Percentiles rank a stretch among this genome's conserved stretches.
Conservation (phyloP, 305 asterid species). For the Rubia peregrina region DNA sequence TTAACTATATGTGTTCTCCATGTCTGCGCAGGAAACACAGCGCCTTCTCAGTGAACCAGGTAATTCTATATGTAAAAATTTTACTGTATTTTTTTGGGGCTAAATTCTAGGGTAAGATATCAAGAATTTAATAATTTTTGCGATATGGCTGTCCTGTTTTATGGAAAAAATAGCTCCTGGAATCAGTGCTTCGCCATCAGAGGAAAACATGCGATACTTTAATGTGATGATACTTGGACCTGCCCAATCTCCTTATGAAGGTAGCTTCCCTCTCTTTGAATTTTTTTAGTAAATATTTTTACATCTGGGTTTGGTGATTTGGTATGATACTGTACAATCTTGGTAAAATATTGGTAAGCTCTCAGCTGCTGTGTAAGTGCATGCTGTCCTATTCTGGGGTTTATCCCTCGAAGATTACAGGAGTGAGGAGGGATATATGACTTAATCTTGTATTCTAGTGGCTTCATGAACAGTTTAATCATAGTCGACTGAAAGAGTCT, state of each 20-base stretch:
- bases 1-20: conserved; percentile 7
- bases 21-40: conserved; percentile 71
- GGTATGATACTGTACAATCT: background rate
- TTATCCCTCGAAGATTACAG: background rate
- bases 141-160: background rate
- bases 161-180: conserved; percentile 62
- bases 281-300: background rate
- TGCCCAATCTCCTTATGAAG: conserved; percentile 96
- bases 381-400: background rate
- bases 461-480: background rate
- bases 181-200: conserved; percentile 96
- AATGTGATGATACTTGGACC: conserved; percentile 99
- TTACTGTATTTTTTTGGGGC: background rate
- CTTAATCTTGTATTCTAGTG: background rate
- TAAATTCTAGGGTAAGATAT: background rate
- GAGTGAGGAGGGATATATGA: background rate
- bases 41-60: conserved; percentile 99
- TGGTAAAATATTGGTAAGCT: background rate
- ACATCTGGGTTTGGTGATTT: background rate
- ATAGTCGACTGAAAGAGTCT: background rate
- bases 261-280: conserved; percentile 28
- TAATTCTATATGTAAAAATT: conserved; percentile 10
- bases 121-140: background rate
- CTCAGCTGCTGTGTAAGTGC: background rate
- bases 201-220: conserved; percentile 96